Conservation (phyloP, 345 rosid genomes). For the Euphorbia pulcherrima region DNA sequence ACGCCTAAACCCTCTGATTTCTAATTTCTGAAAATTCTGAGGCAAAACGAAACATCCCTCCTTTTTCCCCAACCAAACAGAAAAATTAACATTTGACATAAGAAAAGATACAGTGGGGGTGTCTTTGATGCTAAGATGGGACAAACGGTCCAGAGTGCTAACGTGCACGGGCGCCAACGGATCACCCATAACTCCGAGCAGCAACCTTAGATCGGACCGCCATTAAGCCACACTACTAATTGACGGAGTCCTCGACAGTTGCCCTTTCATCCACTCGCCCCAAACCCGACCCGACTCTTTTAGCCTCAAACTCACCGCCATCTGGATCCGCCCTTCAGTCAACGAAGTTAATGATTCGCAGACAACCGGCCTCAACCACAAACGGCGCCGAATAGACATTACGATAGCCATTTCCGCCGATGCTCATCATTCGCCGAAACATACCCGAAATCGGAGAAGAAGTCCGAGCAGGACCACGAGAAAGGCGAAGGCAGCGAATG, state of each 20-base stretch:
- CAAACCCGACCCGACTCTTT: slow-evolving; percentile 56
- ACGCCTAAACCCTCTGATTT: not conserved
- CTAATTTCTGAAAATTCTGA: not conserved
- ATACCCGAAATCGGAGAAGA: slow-evolving; percentile 46
- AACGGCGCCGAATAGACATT: slow-evolving; percentile 31
- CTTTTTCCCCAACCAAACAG: not conserved
- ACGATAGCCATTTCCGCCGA: slow-evolving; percentile 12
- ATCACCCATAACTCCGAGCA: slow-evolving; percentile 46
- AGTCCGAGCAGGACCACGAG: slow-evolving; percentile 65
- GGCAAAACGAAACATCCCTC: not conserved
- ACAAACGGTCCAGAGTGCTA: slow-evolving; percentile 44
- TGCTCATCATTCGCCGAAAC: slow-evolving; percentile 46
- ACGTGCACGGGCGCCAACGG: slow-evolving; percentile 50
- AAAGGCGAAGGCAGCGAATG: slow-evolving; percentile 74
- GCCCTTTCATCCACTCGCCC: slow-evolving; percentile 46
- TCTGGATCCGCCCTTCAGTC: slow-evolving; percentile 94
- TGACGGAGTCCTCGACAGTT: slow-evolving; percentile 29
- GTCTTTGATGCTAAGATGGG: slow-evolving; percentile 51
- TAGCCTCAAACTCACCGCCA: slow-evolving; percentile 51
- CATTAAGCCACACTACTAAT: slow-evolving; percentile 29
- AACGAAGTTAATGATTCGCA: slow-evolving; percentile 56
- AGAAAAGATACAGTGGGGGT: slow-evolving; percentile 78
- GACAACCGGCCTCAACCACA: slow-evolving; percentile 52
- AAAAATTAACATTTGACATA: no score
- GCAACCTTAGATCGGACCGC: slow-evolving; percentile 44